Percentiles rank a stretch among this genome's conserved stretches.
Conservation (phyloP, 108 stramenopile species). For the Pseudonitzschia multistriata region DNA sequence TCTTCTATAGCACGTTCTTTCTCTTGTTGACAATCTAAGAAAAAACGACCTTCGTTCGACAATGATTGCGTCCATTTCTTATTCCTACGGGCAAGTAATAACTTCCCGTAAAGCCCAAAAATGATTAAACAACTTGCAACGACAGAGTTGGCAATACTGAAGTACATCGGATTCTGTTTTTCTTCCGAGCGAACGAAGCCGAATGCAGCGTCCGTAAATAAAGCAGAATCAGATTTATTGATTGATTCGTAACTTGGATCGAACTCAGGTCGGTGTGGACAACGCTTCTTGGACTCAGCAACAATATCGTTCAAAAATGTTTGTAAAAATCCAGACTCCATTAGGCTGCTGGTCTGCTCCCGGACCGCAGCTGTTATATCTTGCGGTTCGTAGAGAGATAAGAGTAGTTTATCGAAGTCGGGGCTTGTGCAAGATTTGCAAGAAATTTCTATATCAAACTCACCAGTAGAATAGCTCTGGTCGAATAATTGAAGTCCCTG, state of each 20-base stretch:
- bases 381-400: constrained; percentile 26
- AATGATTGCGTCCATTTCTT: constrained; percentile 32
- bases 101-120: constrained; percentile 5
- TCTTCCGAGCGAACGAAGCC: constrained; percentile 12
- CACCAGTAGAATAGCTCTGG: constrained; percentile 26
- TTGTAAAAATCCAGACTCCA: constrained; percentile 28
- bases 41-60: constrained; percentile 15
- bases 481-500: constrained; percentile 21
- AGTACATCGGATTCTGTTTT: constrained; percentile 18
- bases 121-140: constrained; percentile 31
- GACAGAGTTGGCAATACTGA: constrained; percentile 39
- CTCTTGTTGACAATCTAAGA: constrained; percentile 28
- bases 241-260: constrained; percentile 16
- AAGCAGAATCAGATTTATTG: neutral
- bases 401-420: constrained; percentile 35
- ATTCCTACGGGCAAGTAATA: constrained; percentile 22
- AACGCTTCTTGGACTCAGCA: constrained; percentile 24
- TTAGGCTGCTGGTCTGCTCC: constrained; percentile 19
- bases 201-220: constrained; percentile 17
- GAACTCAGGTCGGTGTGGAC: constrained; percentile 35
- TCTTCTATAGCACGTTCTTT: constrained; percentile 31
- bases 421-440: constrained; percentile 54
- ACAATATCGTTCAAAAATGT: constrained; percentile 23
- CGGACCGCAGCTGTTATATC: constrained; percentile 22
- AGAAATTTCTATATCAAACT: constrained; percentile 33